Base-by-base conservation (phyloP, 768 basidiomycete species). In the Ramaria sp. region DNA sequence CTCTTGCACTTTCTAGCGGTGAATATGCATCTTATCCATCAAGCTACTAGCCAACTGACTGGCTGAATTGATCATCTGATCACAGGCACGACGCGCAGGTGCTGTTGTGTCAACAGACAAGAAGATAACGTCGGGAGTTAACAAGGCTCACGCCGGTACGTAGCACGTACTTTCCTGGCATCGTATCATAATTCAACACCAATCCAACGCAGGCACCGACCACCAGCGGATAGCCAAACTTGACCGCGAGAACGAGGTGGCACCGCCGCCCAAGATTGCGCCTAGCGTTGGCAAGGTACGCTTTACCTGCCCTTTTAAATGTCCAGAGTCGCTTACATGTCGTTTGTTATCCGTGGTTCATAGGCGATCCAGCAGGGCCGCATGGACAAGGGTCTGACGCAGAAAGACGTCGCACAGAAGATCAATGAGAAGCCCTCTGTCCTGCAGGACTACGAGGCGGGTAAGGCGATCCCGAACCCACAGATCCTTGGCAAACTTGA, bases 181-280 rank as follows among this genome's bases (percentile, higher is more conserved):
- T 43, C 42, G 2, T 37, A 9, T 37, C 17, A 13, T 2, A 7
- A n/a, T 51, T 56, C 55, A 46, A 13, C 49, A 38, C 27, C 38
- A 37, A 19, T 20, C 15, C 57, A 37, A 9, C 31, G 2, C 58
- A 93, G 91, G 88, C 37, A 88, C 90, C 61, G 93, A 97, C 72
- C 91, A 95, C 73, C 90, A 92, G 67, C 82, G 82, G 56, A 93
- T 94, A 67, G 92, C 88, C 24, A 94, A 94, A 66, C 84, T 97
- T 43, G 93, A 94, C 70, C 82, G 90, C 45, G 91, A 96, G 64
- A 94, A 97, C 69, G 93, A 95, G 66, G 92, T 95, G 22, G 91
- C 92, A 9, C 92, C 93, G 7, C 94, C 94, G 48, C 63, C 86
- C 53, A 95, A 91, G 72, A 73, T 97, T 61, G 68, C 76, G 1